phyloP scores from a whole-genome alignment of 768 basidiomycete species.

The Pisolithus orientalis region DNA sequence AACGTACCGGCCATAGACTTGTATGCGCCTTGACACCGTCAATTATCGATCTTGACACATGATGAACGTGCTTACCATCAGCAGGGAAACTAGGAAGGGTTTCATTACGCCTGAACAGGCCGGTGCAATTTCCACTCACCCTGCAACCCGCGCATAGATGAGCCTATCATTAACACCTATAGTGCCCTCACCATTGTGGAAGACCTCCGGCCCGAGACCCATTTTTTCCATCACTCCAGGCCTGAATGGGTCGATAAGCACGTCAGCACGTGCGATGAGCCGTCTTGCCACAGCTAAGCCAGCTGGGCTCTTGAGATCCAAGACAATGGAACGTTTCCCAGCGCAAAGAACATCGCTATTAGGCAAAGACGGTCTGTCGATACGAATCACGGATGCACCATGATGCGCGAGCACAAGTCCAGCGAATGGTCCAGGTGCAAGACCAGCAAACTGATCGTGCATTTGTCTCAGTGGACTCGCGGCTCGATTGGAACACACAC shows the following conservation, averaged over 20 bases:
- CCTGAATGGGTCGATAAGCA: conserved; percentile 78
- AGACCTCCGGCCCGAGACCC: conserved; percentile 70
- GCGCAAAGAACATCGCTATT: conserved; percentile 54
- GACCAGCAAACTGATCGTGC: conserved; percentile 60
- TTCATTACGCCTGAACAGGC: background rate
- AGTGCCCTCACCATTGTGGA: conserved; percentile 43
- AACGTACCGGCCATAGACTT: conserved; percentile 69
- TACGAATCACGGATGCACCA: conserved; percentile 69
- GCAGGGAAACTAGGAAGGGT: conserved; percentile 47
- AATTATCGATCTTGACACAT: conserved; percentile 6
- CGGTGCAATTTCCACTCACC: conserved; percentile 36
- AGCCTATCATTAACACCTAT: conserved; percentile 54
- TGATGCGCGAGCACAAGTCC: conserved; percentile 75
- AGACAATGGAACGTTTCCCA: conserved; percentile 68
- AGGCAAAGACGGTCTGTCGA: conserved; percentile 53
- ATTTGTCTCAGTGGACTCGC: background rate
- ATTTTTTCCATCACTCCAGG: conserved; percentile 78
- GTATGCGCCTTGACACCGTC: conserved; percentile 45
- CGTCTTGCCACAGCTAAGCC: conserved; percentile 52
- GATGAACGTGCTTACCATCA: conserved; percentile 37
- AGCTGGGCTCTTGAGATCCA: conserved; percentile 57
- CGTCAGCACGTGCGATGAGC: conserved; percentile 63
- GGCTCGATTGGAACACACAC: too few relatives aligned
- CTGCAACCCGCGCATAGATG: conserved; percentile 70
- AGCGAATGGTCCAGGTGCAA: conserved; percentile 78